phyloP scores from a whole-genome alignment of 495 filamentous ascomycete genomes.

The Cryomyces minteri region DNA sequence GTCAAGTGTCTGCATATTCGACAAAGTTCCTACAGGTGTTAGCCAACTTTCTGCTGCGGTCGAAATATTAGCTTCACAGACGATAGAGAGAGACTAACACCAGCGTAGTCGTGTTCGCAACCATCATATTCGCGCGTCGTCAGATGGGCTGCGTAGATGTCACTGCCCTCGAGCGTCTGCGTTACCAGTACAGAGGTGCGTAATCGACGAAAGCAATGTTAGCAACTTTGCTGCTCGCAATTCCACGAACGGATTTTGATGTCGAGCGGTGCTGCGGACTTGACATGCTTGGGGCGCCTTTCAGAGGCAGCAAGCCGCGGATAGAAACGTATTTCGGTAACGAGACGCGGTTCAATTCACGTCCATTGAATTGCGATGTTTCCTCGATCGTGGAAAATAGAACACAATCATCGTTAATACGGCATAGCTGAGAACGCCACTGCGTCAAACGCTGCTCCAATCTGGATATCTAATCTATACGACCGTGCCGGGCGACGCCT shows the following conservation, averaged over 20 bases:
- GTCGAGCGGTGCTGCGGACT: neutral
- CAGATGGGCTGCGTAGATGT: constrained; percentile 37
- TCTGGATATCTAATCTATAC: neutral
- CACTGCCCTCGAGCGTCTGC: constrained; percentile 31
- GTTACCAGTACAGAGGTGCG: constrained; percentile 42
- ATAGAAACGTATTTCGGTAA: neutral
- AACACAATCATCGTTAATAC: neutral
- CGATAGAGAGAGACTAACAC: constrained; percentile 4
- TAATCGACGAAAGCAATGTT: constrained; percentile 11
- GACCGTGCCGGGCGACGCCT: neutral
- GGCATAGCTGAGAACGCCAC: no score
- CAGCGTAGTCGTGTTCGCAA: constrained; percentile 26
- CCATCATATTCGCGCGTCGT: constrained; percentile 29
- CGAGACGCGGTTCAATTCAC: neutral
- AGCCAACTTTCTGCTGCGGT: neutral
- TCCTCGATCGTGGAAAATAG: neutral
- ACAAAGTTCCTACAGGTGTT: neutral
- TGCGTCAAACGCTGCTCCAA: neutral
- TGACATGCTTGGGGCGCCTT: neutral
- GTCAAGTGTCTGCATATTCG: no score
- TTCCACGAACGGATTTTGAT: neutral
- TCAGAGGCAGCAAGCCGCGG: neutral
- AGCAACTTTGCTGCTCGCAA: neutral
- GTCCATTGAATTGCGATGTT: neutral
- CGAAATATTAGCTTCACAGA: constrained; percentile 5